Base-by-base conservation (phyloP, 2,329 filamentous ascomycete genomes). In the Claviceps fusiformis region DNA sequence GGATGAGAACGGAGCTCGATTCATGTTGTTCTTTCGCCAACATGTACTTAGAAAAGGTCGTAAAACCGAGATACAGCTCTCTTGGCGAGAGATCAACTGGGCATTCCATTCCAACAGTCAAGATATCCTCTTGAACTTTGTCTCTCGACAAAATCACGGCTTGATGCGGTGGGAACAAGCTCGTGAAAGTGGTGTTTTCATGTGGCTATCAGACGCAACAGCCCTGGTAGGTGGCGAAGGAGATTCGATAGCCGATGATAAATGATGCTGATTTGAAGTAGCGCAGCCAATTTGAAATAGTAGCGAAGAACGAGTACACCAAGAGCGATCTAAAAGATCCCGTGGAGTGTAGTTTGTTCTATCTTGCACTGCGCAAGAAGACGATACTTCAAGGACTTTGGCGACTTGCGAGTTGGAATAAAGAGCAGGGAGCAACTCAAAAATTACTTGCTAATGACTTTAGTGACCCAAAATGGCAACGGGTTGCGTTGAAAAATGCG, bases 291-390 rank as follows among this genome's bases (percentile, higher is more conserved):
- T 91, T 98, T 59, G 93, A 98, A 67, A 72, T 82, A n/a, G 81
- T 98, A 48, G 95, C 91, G 35, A 83, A 91, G 47, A 95, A 93
- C 59, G 90, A 97, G 65, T 98, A 97, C 68, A 90, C 89, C 17
- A 89, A 88, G 61, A 84, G 82, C 27, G 89, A 95, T 37, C 80
- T 87, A 56, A 93, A 90, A 67, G 92, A 95, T 62, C 93, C 93
- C 0, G 82, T 95, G 9, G 87, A 95, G 63, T 97, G 93, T 70
- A 89, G 86, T 60, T 73, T 98, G 9, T 95, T 87, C 71, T 98
- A 97, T 67, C 77, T 98, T 19, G 92, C 95, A 0, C 77, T 98
- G 13, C 81, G 79, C 60, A 97, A 96, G 73, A 98, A 98, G 69
- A 79, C 86, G 2, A 86, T 97, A 0, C 79, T 98, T 1, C 81